Evolutionary conservation across 441 rosid genomes (phyloP), one percentile per base, ranked within the genome.

Genomic region (Gossypium davidsonii): DNA sequence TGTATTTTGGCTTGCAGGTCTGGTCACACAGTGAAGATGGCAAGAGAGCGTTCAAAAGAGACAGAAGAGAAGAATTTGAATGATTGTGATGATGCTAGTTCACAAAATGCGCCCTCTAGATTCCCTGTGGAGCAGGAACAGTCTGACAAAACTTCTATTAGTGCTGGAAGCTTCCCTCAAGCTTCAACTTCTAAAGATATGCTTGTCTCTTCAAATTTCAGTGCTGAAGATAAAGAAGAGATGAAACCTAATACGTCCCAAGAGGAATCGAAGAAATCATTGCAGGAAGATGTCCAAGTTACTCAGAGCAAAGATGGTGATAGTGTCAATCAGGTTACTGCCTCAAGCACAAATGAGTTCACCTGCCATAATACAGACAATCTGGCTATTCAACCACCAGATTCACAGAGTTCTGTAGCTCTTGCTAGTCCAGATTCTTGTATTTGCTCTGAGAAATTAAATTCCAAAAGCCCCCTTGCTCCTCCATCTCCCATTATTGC

Each of bases 141-240:
- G 83, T 92, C 97, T 67, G 80, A 77, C 62, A 90, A 87, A 79
- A 89, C 99, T 73, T 92, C 98, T 68, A 85, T 88, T 74, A 90
- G 96, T 79, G 81, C 83, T 78, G 96, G 97, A 81, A 94, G 97
- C 94, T 94, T 90, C 74, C 97, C 98, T 67, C 97, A 84, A 71
- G 97, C 83, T 83, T 74, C 96, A 77, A 85, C 98, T 81, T 94
- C 97, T 71, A 98, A 94, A 83, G 99, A 89, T 72, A 82, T 78
- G 74, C 78, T 79, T 53, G 65, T 82, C 72, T 78, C 88, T 64
- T 67, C 84, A 80, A 87, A 81, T 79, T 73, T 73, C 77, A 52
- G 73, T 48, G 81, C 66, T 55, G 81, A 84, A 79, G 87, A 89
- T 80, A 90, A 87, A 80, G 66, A 73, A 76, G 91, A 79, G 70